Evolutionary conservation across 768 basidiomycete genomes (phyloP).

Genomic region (Rhodotorula diobovata): DNA sequence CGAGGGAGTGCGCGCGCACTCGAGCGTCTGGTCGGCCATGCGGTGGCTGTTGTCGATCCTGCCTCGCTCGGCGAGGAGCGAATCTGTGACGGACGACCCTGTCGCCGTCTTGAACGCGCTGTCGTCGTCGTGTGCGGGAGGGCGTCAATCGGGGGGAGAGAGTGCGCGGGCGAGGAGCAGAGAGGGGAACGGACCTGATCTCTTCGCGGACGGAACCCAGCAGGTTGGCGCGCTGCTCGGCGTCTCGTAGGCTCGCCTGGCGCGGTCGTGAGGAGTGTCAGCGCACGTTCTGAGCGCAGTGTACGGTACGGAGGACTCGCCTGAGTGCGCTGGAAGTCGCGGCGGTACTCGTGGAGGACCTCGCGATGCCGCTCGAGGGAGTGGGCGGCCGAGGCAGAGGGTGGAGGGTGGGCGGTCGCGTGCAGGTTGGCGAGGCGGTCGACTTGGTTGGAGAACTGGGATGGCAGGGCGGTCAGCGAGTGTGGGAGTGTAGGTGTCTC

Average conservation of each 20-base stretch:
- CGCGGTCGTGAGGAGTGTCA: not conserved
- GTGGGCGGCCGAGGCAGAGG: slow-evolving; percentile 76
- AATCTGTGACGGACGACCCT: slow-evolving; percentile 55
- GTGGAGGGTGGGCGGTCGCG: slow-evolving; percentile 55
- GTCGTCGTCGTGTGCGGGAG: not conserved
- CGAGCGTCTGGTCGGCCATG: slow-evolving; percentile 87
- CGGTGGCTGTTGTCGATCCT: slow-evolving; percentile 86
- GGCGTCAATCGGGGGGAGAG: not conserved
- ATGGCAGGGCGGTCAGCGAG: not conserved
- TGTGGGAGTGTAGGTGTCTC: not conserved
- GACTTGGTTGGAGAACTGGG: slow-evolving; percentile 77
- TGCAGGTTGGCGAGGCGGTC: slow-evolving; percentile 59
- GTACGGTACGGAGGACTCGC: slow-evolving; percentile 48
- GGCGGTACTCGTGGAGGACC: slow-evolving; percentile 76
- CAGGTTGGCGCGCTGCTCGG: slow-evolving; percentile 79
- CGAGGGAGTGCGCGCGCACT: slow-evolving; percentile 55
- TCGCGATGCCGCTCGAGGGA: slow-evolving; percentile 87
- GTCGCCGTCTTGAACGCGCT: slow-evolving; percentile 39
- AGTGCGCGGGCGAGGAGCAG: not conserved
- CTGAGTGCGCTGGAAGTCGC: slow-evolving; percentile 82
- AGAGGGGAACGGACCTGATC: slow-evolving; percentile 67
- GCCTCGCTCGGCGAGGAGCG: slow-evolving; percentile 77
- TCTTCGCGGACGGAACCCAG: slow-evolving; percentile 88
- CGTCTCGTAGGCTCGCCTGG: slow-evolving; percentile 72
- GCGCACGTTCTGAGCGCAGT: not conserved